Base-by-base conservation (phyloP, 1,284 basidiomycete genomes). In the Serendipita sp. region DNA sequence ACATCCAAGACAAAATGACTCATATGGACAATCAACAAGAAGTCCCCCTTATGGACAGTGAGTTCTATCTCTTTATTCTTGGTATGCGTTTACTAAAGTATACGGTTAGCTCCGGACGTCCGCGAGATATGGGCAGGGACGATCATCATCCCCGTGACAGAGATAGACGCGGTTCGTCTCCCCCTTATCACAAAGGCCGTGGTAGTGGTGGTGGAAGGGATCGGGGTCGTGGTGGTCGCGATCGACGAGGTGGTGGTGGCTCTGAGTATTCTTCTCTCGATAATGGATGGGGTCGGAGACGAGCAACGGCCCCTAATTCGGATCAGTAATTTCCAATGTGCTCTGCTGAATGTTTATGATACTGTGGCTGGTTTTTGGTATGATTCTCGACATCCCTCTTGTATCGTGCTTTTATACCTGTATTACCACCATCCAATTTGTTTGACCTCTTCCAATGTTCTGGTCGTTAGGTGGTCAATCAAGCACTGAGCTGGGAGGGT, bases 221-320 rank as follows among this genome's bases (percentile, higher is more conserved):
- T 12, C 67, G 70, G 30, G 65, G 64, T 29, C 72, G 76, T 8
- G 65, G 76, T 10, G 72, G 73, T 5, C 68, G 76, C 12, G 72
- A 74, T 15, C 68, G 79, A 55, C 75, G 77, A 1, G 69, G 76
- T 22, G 71, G 73, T 10, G 69, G 76, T 22, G 71, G 73, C 6
- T 71, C 74, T 60, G 72, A 72, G n/a, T 72, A 76, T 64, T 71
- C 77, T 80, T 71, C 88, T 88, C 67, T 32, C 15, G 53, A 58
- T 58, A 34, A 32, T 34, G 53, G 53, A 8, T 58, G 53, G 53
- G 30, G 32, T 30, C 53, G 53, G 15, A 58, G 32, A 58, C 53
- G 53, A 49, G 45, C 45, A 10, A 29, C n/a, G n/a, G 45, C 45
- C 29, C 45, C 45, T 17, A 5, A 49, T 29, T 12, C 42, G 42